Evolutionary conservation across 345 rosid species (phyloP), one percentile per base, ranked within the genome.

Genomic region (Carallia brachiata): DNA sequence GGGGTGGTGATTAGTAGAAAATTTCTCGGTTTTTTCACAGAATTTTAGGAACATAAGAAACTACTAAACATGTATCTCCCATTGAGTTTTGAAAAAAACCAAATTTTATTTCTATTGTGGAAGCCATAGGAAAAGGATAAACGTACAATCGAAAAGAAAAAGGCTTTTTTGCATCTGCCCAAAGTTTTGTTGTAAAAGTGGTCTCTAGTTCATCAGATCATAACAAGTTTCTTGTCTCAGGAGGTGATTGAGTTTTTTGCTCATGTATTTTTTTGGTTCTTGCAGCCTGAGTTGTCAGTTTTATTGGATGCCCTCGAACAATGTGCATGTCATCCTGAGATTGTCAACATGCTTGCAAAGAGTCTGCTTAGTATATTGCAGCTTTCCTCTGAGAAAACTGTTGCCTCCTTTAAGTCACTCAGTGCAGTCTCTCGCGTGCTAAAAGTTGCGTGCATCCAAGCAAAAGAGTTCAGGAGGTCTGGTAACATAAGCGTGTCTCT

Each of bases 231-330:
- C 50, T 44, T 44, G 50, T 10, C 16, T 44, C 16, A 44, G 50
- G 17, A 44, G 16, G 50, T 44, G 12, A 12, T 44, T 44, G 50
- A 12, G 50, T 58, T 31, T 62, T 74, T 55, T 12, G 53, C 63
- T 70, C 17, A 15, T 30, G 30, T 59, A 50, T 44, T 61, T 54
- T 62, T 62, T 65, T 66, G 56, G 56, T 16, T 72, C 28, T 52
- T 73, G 78, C 91, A 93, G 98, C 98, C 96, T 50, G 94, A 88
- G 68, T 64, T 83, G 57, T 87, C 96, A 80, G 89, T 84, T 74
- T 77, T 93, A 44, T 66, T 93, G 84, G 94, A 89, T 80, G 92
- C 98, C 71, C 86, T 93, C 74, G 98, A 93, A 77, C 85, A 88
- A 72, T 93, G 85, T 83, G 85, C 87, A 61, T 88, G 84, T 70